A percentile compares a stretch with the other conserved stretches of the same genome.
Conservation (phyloP, 2,329 filamentous ascomycete genomes). For the Trichothecium roseum region DNA sequence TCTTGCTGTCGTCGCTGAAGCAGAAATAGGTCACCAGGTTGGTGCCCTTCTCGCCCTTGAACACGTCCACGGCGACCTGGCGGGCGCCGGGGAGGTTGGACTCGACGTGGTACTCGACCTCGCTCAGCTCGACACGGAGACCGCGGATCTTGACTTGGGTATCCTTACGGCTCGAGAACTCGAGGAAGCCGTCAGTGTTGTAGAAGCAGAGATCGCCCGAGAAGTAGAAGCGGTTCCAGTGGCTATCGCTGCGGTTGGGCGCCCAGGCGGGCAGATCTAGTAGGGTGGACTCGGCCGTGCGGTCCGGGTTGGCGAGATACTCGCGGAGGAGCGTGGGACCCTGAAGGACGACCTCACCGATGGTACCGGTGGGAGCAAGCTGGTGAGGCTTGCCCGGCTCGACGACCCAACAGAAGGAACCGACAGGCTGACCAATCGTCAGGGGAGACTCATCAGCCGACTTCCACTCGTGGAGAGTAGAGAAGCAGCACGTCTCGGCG, state of each 20-base stretch:
- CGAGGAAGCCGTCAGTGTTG: constrained; percentile 2
- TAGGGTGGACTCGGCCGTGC: constrained; percentile 13
- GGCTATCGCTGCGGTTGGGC: neutral
- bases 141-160: constrained; percentile 5
- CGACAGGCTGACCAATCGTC: constrained; percentile 6
- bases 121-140: constrained; percentile 3
- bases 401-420: constrained; percentile 8
- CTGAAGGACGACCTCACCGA: constrained; percentile 9
- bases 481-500: constrained; percentile 6
- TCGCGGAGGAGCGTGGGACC: constrained; percentile 30
- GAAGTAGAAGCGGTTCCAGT: constrained; percentile 3
- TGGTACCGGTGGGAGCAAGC: constrained; percentile 6
- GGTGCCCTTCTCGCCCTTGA: neutral
- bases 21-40: constrained; percentile 2
- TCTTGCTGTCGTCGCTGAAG: neutral
- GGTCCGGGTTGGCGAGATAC: constrained; percentile 28
- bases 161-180: constrained; percentile 3
- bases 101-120: constrained; percentile 2
- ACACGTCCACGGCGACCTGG: constrained; percentile 3
- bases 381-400: constrained; percentile 4
- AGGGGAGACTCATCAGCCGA: constrained; percentile 1
- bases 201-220: constrained; percentile 3
- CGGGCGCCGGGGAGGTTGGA: neutral
- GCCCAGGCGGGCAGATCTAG: constrained; percentile 3
- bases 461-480: constrained; percentile 5